A percentile compares a stretch with the other conserved stretches of the same genome.
Conservation (phyloP, 208 protist genomes). For the Leishmania tropica region DNA sequence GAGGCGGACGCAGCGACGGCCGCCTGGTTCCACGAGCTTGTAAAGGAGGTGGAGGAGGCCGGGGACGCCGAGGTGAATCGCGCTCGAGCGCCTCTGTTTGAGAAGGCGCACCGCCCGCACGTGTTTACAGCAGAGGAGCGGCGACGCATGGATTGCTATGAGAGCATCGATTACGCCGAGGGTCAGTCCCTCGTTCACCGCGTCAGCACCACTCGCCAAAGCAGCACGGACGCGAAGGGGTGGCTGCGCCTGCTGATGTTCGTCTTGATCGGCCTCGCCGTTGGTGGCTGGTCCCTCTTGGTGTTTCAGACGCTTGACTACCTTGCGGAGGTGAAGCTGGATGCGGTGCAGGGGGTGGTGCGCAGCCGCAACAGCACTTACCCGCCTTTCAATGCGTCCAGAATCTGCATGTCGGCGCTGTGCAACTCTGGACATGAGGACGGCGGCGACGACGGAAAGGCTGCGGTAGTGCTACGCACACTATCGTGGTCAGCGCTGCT, state of each 20-base stretch:
- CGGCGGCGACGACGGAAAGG: background rate
- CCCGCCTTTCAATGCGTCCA: background rate
- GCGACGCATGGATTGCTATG: constrained; percentile 76
- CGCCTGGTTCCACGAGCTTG: constrained; percentile 56
- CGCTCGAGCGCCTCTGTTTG: constrained; percentile 48
- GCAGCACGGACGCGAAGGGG: constrained; percentile 28
- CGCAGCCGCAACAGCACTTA: constrained; percentile 14
- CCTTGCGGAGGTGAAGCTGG: constrained; percentile 43
- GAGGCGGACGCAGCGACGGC: constrained; percentile 37
- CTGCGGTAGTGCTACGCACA: constrained; percentile 14
- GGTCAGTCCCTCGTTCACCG: constrained; percentile 57
- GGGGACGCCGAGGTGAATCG: constrained; percentile 53
- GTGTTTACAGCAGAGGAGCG: constrained; percentile 65
- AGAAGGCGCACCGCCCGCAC: constrained; percentile 50
- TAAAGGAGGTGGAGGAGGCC: constrained; percentile 43
- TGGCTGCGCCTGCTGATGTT: constrained; percentile 70
- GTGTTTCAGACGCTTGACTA: constrained; percentile 78
- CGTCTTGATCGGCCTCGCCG: constrained; percentile 56
- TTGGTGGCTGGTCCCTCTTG: constrained; percentile 68
- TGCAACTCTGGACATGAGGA: background rate
- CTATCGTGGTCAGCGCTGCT: constrained; percentile 36
- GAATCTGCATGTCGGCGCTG: background rate
- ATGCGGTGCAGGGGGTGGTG: constrained; percentile 41
- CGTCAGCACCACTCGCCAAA: constrained; percentile 25
- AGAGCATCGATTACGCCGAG: constrained; percentile 81